A percentile compares a stretch with the other conserved stretches of the same genome.
These are phyloP conservation scores for Peronospora farinosa DNA, from an alignment of 352 stramenopile genomes.

Conservation along the genomic window DNA sequence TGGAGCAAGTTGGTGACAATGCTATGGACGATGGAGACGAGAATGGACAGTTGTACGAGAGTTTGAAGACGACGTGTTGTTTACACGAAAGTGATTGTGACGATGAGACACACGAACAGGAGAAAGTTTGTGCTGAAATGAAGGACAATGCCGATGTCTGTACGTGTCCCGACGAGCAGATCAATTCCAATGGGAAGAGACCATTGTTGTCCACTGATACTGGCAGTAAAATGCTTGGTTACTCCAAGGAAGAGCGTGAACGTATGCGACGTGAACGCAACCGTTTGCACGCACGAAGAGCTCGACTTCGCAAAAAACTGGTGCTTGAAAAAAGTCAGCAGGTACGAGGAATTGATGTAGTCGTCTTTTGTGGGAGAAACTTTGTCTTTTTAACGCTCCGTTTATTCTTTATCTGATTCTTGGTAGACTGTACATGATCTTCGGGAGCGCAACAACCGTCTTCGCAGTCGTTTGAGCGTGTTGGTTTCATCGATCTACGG, in stretches of 20 bases:
- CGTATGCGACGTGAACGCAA: conserved; percentile 68
- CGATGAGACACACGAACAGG: conserved; percentile 36
- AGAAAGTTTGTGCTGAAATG: conserved; percentile 31
- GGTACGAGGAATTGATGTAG: conserved; percentile 22
- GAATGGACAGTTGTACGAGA: conserved; percentile 23
- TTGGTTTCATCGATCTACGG: conserved; percentile 68
- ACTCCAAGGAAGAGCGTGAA: conserved; percentile 67
- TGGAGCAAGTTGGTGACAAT: conserved; percentile 47
- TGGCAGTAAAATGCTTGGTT: conserved; percentile 26
- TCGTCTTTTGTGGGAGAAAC: conserved; percentile 1
- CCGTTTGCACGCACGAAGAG: conserved; percentile 61
- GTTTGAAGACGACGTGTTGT: conserved; percentile 2
- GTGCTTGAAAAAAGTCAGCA: conserved; percentile 73
- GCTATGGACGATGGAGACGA: conserved; percentile 36
- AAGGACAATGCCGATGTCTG: conserved; percentile 25
- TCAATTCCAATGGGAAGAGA: conserved; percentile 43
- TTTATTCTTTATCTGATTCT: conserved; percentile 2
- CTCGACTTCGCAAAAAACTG: conserved; percentile 73
- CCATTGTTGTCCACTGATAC: conserved; percentile 18
- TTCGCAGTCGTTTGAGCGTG: conserved; percentile 47
- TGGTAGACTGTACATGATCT: conserved; percentile 54
- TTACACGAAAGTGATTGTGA: conserved; percentile 35
- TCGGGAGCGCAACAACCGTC: conserved; percentile 53
- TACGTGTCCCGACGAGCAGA: conserved; percentile 18
- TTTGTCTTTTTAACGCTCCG: conserved; percentile 6